These are phyloP conservation scores for Wickerhamomyces tratensis DNA, from an alignment of 805 yeast genomes.

Conservation along the genomic window DNA sequence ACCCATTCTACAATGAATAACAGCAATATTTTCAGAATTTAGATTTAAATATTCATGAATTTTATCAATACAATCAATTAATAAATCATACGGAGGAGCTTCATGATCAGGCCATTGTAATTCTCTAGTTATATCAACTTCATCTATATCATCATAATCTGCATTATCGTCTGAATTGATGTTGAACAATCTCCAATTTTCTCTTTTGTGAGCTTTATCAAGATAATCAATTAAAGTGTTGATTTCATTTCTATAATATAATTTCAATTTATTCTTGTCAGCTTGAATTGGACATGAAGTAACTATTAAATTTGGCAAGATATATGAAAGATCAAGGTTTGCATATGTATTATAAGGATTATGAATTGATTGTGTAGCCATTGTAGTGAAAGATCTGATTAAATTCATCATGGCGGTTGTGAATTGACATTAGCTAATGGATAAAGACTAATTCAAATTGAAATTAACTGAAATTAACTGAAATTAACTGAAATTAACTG, in stretches of 20 bases:
- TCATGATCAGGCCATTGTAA: slow-evolving; percentile 70
- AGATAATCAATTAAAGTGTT: slow-evolving; percentile 40
- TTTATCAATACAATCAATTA: slow-evolving; percentile 33
- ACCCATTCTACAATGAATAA: slow-evolving; percentile 84
- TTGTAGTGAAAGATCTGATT: background rate
- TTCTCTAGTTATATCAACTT: slow-evolving; percentile 5
- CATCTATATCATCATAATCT: slow-evolving; percentile 22
- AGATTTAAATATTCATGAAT: slow-evolving; percentile 33
- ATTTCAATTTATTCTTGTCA: slow-evolving; percentile 10
- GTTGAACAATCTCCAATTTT: slow-evolving; percentile 67
- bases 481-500: too few species aligned
- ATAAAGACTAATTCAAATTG: too few species aligned
- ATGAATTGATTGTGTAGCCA: background rate
- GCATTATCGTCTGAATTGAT: slow-evolving; percentile 49
- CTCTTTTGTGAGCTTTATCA: slow-evolving; percentile 31
- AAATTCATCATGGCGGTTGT: background rate
- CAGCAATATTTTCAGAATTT: slow-evolving; percentile 38
- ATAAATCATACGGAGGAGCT: slow-evolving; percentile 53
- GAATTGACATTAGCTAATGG: too few species aligned
- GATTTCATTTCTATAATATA: slow-evolving; percentile 43
- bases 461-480: too few species aligned
- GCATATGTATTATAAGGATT: background rate
- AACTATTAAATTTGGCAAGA: background rate
- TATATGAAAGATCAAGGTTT: background rate
- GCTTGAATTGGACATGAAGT: background rate